phyloP scores from a whole-genome alignment of 768 basidiomycete genomes.

The Scleroderma bovista region DNA sequence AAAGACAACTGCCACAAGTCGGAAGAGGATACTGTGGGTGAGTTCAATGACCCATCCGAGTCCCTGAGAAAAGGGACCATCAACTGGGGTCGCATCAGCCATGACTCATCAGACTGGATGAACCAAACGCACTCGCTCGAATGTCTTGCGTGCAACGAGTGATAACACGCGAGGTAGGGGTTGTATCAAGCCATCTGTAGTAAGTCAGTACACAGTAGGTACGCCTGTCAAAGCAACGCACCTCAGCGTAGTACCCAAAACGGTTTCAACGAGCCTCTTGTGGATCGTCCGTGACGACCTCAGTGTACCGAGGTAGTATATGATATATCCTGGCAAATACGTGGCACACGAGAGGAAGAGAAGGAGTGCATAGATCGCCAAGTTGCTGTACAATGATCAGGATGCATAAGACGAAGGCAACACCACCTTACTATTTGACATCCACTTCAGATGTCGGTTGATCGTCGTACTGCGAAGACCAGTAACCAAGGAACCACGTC shows the following conservation, averaged over 20 bases:
- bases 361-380: slow-evolving; percentile 39
- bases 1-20: slow-evolving; percentile 32
- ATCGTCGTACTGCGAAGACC: slow-evolving; percentile 38
- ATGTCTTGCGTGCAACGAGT: slow-evolving; percentile 44
- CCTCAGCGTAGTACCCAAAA: slow-evolving; percentile 58
- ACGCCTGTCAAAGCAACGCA: slow-evolving; percentile 35
- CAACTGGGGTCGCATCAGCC: slow-evolving; percentile 19
- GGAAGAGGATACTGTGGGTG: slow-evolving; percentile 28
- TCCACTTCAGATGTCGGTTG: slow-evolving; percentile 30
- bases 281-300: slow-evolving; percentile 55
- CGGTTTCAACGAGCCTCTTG: slow-evolving; percentile 41
- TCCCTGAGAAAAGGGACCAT: slow-evolving; percentile 26
- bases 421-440: slow-evolving; percentile 25
- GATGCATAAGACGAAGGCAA: background rate
- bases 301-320: slow-evolving; percentile 45
- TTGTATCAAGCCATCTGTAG: slow-evolving; percentile 44
- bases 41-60: slow-evolving; percentile 28
- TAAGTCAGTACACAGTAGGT: slow-evolving; percentile 27
- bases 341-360: slow-evolving; percentile 25
- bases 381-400: slow-evolving; percentile 35
- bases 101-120: background rate
- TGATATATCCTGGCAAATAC: slow-evolving; percentile 30
- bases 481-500: slow-evolving; percentile 41
- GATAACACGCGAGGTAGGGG: slow-evolving; percentile 47
- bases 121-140: slow-evolving; percentile 15